phyloP scores from a whole-genome alignment of 176 grass and related monocot species.

The Alopecurus myosuroides region DNA sequence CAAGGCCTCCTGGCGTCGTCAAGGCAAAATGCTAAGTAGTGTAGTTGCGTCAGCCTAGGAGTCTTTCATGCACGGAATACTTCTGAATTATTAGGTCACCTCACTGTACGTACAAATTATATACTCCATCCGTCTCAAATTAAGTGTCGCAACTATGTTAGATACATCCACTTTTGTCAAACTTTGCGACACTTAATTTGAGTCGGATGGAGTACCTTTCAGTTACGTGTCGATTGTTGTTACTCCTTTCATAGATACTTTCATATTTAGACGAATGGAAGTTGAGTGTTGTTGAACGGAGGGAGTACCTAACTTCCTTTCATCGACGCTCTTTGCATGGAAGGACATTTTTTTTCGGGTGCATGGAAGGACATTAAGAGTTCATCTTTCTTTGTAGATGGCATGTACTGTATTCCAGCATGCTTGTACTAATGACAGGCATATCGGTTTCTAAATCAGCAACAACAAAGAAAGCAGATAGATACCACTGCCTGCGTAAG shows the following conservation, averaged over 20 bases:
- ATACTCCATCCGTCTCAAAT: no score
- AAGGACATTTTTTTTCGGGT: background rate
- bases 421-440: background rate
- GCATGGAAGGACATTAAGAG: background rate
- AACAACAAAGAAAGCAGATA: background rate
- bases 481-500: no score
- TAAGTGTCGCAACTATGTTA: no score
- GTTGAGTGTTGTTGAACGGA: no score
- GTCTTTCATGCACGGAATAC: background rate
- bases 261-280: no score
- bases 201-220: no score
- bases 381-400: background rate
- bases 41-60: background rate
- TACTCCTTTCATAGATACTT: no score
- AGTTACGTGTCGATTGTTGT: background rate
- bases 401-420: background rate
- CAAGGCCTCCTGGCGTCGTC: background rate
- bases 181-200: no score
- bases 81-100: background rate
- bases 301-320: background rate
- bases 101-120: no score
- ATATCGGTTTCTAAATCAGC: background rate
- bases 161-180: no score
- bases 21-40: background rate
- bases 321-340: background rate